Percentiles rank a stretch among this genome's conserved stretches.
Evolutionary conservation across 2,329 filamentous ascomycete genomes (phyloP).

Genomic region (Neurospora sp.): DNA sequence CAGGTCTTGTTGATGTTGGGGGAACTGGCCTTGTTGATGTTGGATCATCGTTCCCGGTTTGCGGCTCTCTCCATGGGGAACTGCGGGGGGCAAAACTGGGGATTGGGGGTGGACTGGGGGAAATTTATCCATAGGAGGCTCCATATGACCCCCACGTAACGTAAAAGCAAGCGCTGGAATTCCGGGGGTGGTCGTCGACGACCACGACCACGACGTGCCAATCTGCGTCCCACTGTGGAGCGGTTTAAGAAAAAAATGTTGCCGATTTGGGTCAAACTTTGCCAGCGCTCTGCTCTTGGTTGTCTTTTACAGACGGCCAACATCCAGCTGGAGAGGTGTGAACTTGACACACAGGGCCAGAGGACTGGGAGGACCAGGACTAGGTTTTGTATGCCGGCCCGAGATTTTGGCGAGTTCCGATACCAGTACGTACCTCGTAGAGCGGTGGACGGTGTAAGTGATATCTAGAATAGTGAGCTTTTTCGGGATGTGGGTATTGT

Average conservation of each 20-base stretch:
- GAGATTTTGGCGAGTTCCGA: neutral
- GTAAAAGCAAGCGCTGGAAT: neutral
- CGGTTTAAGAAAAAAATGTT: neutral
- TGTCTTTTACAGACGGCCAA: neutral
- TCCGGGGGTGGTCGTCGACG: neutral
- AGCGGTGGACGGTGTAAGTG: neutral
- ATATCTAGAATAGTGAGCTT: neutral
- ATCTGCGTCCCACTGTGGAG: neutral
- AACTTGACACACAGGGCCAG: neutral
- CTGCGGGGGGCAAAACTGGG: neutral
- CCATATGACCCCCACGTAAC: neutral
- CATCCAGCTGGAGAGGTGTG: neutral
- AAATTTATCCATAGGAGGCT: neutral
- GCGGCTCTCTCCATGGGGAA: neutral
- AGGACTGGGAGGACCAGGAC: neutral
- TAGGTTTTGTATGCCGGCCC: neutral
- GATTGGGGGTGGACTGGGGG: neutral
- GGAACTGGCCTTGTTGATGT: too few species aligned
- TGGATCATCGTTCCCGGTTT: neutral
- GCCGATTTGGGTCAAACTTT: neutral
- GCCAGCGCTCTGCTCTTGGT: neutral
- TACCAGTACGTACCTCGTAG: neutral
- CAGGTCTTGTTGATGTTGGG: too few species aligned
- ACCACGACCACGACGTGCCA: neutral
- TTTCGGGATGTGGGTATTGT: neutral